Evolutionary conservation across 495 filamentous ascomycete genomes (phyloP).

Genomic region (Polyplosphaeria fusca): DNA sequence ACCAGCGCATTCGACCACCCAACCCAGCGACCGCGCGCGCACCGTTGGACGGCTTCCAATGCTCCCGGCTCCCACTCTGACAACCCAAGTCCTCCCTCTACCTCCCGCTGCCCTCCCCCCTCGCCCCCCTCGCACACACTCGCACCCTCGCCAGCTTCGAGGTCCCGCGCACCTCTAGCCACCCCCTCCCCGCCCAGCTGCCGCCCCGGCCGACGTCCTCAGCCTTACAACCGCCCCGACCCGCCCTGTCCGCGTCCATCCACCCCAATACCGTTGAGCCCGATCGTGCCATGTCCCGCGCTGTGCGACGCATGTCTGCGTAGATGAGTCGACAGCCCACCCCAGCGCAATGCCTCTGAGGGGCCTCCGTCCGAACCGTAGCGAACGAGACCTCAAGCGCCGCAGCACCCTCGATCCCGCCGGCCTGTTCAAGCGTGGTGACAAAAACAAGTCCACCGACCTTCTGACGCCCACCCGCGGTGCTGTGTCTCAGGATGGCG

Average conservation of each 20-base stretch:
- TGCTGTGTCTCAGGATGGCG: conserved; percentile 33
- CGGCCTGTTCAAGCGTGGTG: conserved; percentile 28
- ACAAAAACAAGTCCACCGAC: conserved; percentile 29
- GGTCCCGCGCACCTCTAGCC: conserved; percentile 11
- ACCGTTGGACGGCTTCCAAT: too few species aligned
- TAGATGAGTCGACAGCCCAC: conserved; percentile 30
- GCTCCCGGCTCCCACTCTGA: not conserved
- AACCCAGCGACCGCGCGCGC: too few species aligned
- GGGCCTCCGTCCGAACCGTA: conserved; percentile 37
- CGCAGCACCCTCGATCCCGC: conserved; percentile 43
- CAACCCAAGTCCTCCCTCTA: not conserved
- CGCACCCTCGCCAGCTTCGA: not conserved
- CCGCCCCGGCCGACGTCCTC: conserved; percentile 7
- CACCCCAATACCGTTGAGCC: conserved; percentile 1
- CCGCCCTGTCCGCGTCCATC: conserved; percentile 14
- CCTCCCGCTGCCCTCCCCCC: not conserved
- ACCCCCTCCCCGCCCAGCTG: not conserved
- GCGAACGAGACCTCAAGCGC: conserved; percentile 39
- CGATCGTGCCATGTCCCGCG: conserved; percentile 33
- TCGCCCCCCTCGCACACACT: not conserved
- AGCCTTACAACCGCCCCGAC: conserved; percentile 27
- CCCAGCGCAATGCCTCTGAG: conserved; percentile 42
- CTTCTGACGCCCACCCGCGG: conserved; percentile 19
- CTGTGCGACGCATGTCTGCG: conserved; percentile 23
- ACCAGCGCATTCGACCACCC: too few species aligned